These are phyloP conservation scores for Curvularia sp. DNA, from an alignment of 2,329 filamentous ascomycete species.

Conservation along the genomic window DNA sequence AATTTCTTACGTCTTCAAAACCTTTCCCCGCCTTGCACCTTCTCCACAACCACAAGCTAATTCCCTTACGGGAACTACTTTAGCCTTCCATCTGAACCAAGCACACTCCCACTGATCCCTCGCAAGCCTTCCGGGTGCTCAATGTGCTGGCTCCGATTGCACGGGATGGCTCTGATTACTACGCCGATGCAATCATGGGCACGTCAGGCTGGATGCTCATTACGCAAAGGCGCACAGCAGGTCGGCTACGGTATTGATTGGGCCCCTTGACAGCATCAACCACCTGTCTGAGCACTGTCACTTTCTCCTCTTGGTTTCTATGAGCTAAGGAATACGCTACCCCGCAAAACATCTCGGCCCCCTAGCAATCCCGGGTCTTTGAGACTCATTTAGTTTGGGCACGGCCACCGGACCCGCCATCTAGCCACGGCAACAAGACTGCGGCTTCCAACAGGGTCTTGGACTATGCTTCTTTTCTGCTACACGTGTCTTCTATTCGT, in stretches of 20 bases:
- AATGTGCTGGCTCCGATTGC: slow-evolving; percentile 1
- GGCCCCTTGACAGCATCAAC: slow-evolving; percentile 9
- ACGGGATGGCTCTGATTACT: not conserved
- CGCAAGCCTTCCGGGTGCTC: not conserved
- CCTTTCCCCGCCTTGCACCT: slow-evolving; percentile 45
- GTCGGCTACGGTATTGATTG: slow-evolving; percentile 4
- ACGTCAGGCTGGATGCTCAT: not conserved
- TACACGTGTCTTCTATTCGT: slow-evolving; percentile 27
- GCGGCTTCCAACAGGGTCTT: slow-evolving; percentile 24
- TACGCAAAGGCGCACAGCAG: slow-evolving; percentile 6
- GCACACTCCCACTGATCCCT: slow-evolving; percentile 17
- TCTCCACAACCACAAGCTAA: slow-evolving; percentile 31
- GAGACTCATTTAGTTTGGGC: slow-evolving; percentile 19
- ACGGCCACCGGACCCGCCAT: slow-evolving; percentile 20
- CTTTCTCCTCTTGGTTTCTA: slow-evolving; percentile 29
- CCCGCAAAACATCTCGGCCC: slow-evolving; percentile 41
- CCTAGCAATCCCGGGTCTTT: slow-evolving; percentile 20
- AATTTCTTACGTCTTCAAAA: slow-evolving; percentile 50
- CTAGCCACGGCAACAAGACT: slow-evolving; percentile 10
- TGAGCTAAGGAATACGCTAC: slow-evolving; percentile 44
- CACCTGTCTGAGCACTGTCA: slow-evolving; percentile 6
- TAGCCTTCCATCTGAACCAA: slow-evolving; percentile 37
- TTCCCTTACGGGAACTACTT: slow-evolving; percentile 41
- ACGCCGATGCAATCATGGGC: slow-evolving; percentile 1
- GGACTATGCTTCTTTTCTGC: slow-evolving; percentile 25